These are phyloP conservation scores for Aspergillus sojae DNA, from an alignment of 2,329 filamentous ascomycete species.

Conservation along the genomic window DNA sequence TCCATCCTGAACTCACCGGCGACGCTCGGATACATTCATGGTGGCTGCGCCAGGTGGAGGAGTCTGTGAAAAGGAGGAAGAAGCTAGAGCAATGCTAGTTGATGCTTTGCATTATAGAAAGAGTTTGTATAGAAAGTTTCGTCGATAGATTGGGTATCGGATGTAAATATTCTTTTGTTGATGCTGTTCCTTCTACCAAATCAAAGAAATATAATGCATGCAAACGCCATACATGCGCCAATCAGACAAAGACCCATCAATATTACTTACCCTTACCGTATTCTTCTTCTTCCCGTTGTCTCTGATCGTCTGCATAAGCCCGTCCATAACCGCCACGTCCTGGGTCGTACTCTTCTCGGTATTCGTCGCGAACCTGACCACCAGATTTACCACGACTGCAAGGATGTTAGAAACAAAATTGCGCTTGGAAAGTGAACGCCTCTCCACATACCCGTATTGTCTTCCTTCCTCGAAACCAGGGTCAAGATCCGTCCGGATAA, in stretches of 20 bases:
- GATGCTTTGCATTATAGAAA: constrained; percentile 17
- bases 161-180: constrained; percentile 28
- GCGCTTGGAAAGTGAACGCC: not conserved
- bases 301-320: constrained; percentile 68
- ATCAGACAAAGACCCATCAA: constrained; percentile 16
- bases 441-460: constrained; percentile 72
- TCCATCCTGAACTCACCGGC: constrained; percentile 89
- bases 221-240: constrained; percentile 38
- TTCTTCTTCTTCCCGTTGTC: constrained; percentile 60
- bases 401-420: constrained; percentile 5
- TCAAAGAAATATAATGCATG: constrained; percentile 32
- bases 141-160: constrained; percentile 31
- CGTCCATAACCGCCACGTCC: constrained; percentile 87
- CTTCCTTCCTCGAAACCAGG: constrained; percentile 94
- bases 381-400: constrained; percentile 81
- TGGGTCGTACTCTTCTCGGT: constrained; percentile 94
- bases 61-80: constrained; percentile 38
- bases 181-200: constrained; percentile 27
- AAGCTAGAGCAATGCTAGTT: constrained; percentile 24
- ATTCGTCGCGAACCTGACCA: constrained; percentile 96
- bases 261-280: constrained; percentile 58
- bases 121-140: constrained; percentile 14
- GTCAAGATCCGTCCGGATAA: constrained; percentile 93
- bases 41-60: constrained; percentile 78
- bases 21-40: constrained; percentile 88